phyloP scores from a whole-genome alignment of 129 eudicot species.

The Helianthus tuberosus region DNA sequence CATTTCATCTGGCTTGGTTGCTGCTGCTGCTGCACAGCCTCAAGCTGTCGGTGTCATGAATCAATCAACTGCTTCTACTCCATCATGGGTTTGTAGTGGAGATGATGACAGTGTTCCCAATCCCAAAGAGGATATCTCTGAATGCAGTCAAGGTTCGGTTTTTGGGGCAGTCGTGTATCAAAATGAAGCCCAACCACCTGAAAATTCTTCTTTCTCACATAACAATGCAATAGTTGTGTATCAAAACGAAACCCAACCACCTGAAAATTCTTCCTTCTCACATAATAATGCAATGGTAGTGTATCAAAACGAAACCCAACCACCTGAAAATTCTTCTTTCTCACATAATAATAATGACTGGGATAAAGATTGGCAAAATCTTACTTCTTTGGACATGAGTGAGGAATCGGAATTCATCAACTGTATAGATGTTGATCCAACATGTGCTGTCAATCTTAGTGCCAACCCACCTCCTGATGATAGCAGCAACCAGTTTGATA shows the following conservation, averaged over 20 bases:
- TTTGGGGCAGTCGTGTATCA: conserved; percentile 34
- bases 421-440: conserved; percentile 39
- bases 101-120: conserved; percentile 54
- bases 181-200: conserved; percentile 46
- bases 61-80: conserved; percentile 49
- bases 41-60: conserved; percentile 44
- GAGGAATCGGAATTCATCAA: conserved; percentile 50
- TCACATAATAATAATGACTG: conserved; percentile 46
- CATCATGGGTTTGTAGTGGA: conserved; percentile 61
- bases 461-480: conserved; percentile 10
- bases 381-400: conserved; percentile 54
- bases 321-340: conserved; percentile 49
- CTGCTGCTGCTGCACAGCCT: conserved; percentile 18
- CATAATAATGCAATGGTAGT: conserved; percentile 38
- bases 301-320: conserved; percentile 42
- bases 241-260: conserved; percentile 41
- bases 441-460: conserved; percentile 33
- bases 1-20: conserved; percentile 38
- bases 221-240: conserved; percentile 37
- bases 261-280: conserved; percentile 52
- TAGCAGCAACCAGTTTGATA: conserved; percentile 35
- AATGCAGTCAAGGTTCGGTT: conserved; percentile 82
- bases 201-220: conserved; percentile 47
- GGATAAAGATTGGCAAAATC: conserved; percentile 51
- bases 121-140: conserved; percentile 69